Evolutionary conservation across 495 filamentous ascomycete genomes (phyloP), one percentile per base, ranked within the genome.

Genomic region (Astrothelium macrocarpum): DNA sequence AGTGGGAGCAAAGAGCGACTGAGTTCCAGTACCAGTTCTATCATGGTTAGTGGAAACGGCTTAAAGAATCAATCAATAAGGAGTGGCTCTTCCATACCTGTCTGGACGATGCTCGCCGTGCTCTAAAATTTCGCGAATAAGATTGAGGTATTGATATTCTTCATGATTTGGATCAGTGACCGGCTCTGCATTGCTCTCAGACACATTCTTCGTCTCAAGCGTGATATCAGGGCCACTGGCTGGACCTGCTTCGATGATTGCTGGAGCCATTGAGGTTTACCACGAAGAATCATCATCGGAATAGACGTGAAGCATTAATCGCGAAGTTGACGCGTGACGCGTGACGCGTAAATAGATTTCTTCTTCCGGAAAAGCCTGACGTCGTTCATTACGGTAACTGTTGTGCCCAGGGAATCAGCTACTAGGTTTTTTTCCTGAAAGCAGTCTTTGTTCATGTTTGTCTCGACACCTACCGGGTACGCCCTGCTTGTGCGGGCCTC

Each of bases 1-100:
- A 0, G 80, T 82, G 0, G 93, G 94, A 1, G 89, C 92, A 72
- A 96, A 96, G 70, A 97, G 80, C 23, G 91, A 88, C 69, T 83
- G 81, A 20, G 94, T 98, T 43, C 94, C 94, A 7, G 94, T 98
- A 63, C 94, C 94, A 26, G 94, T 97, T 68, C 91, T n/a, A n/a
- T n/a, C n/a, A n/a, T n/a, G n/a, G n/a, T n/a, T n/a, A n/a, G n/a
- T n/a, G n/a, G n/a, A n/a, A n/a, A n/a, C n/a, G n/a, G n/a, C n/a
- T n/a, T n/a, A n/a, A n/a, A n/a, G n/a, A 89, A 62, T 11, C 28
- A 36, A 42, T 32, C 12, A 43, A 12, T 12, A 58, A 31, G 32
- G 43, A 32, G 3, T 26, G 20, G 23, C 4, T 23, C 39, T 25
- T 66, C 49, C 69, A 59, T 77, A 86, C 83, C 88, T 79, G 71